Conservation (phyloP, 2,329 filamentous ascomycete genomes). For the Pseudocercospora fijiensis region DNA sequence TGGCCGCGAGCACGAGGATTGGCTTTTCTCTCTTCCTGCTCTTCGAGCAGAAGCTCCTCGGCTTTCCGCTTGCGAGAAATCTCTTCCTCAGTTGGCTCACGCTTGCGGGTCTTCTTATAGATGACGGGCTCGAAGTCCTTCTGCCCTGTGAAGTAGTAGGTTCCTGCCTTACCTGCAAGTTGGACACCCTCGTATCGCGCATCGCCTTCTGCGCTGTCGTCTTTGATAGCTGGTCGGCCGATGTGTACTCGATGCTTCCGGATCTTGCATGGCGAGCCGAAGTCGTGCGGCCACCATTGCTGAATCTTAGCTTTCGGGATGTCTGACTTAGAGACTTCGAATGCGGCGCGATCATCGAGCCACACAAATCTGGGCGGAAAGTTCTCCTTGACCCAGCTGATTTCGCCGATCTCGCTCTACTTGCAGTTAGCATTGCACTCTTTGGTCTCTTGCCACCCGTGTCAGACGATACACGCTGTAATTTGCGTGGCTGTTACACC, state of each 20-base stretch:
- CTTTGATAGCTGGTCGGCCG: slow-evolving; percentile 39
- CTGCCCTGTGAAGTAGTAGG: slow-evolving; percentile 35
- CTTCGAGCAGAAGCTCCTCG: slow-evolving; percentile 10
- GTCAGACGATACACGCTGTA: neutral
- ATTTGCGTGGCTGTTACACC: neutral
- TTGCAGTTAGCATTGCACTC: neutral
- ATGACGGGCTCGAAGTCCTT: slow-evolving; percentile 28
- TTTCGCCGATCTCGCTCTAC: slow-evolving; percentile 32
- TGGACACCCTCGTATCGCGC: slow-evolving; percentile 21
- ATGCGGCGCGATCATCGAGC: slow-evolving; percentile 43
- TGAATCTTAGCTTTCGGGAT: slow-evolving; percentile 30
- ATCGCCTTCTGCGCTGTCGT: slow-evolving; percentile 21
- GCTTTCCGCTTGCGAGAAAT: slow-evolving; percentile 24
- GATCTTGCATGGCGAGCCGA: slow-evolving; percentile 38
- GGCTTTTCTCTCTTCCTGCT: slow-evolving; percentile 17
- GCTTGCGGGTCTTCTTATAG: slow-evolving; percentile 20
- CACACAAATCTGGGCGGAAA: slow-evolving; percentile 42
- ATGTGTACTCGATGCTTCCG: slow-evolving; percentile 38
- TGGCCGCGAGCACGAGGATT: slow-evolving; percentile 28
- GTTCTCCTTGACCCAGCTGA: slow-evolving; percentile 29
- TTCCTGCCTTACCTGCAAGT: slow-evolving; percentile 21
- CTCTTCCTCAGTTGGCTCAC: slow-evolving; percentile 13
- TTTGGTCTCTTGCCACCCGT: neutral
- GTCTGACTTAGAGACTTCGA: slow-evolving; percentile 37
- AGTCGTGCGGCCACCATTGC: slow-evolving; percentile 43